These are phyloP conservation scores for Francoa sonchifolia DNA, from an alignment of 441 rosid genomes.

Conservation along the genomic window DNA sequence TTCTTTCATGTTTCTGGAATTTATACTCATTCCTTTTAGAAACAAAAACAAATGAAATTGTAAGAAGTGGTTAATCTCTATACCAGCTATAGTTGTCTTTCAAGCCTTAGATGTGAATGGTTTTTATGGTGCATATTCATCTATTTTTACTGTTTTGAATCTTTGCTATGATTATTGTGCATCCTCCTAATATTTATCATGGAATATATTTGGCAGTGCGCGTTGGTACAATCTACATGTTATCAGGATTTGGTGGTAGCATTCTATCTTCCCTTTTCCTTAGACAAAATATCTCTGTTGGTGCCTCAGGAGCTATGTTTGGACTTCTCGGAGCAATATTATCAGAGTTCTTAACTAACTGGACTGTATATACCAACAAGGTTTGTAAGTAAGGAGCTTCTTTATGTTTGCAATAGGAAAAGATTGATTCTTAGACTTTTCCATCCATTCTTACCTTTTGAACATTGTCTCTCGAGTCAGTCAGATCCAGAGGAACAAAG, in stretches of 20 bases:
- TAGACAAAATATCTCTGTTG: constrained; percentile 54
- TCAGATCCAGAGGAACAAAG: no score
- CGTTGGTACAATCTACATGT: constrained; percentile 56
- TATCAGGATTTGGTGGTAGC: constrained; percentile 81
- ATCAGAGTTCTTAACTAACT: constrained; percentile 82
- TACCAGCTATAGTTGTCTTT: no score
- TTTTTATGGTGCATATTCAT: no score
- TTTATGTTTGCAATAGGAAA: background rate
- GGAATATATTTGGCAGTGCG: constrained; percentile 33
- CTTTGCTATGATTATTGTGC: background rate
- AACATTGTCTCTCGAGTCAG: no score
- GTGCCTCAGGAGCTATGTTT: constrained; percentile 91
- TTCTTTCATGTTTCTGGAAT: background rate
- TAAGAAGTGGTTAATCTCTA: no score
- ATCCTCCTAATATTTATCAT: constrained; percentile 1
- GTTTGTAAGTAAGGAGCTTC: constrained; percentile 26
- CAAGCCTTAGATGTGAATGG: no score
- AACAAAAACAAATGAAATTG: no score
- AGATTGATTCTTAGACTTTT: no score
- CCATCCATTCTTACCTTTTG: no score
- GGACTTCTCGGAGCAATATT: constrained; percentile 94
- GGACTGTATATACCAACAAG: constrained; percentile 83
- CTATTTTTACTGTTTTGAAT: background rate
- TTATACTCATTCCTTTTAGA: background rate
- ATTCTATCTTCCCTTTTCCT: constrained; percentile 59